A percentile compares a stretch with the other conserved stretches of the same genome.
These are phyloP conservation scores for Perkinsus chesapeaki DNA, from an alignment of 169 alveolate species.

Conservation along the genomic window DNA sequence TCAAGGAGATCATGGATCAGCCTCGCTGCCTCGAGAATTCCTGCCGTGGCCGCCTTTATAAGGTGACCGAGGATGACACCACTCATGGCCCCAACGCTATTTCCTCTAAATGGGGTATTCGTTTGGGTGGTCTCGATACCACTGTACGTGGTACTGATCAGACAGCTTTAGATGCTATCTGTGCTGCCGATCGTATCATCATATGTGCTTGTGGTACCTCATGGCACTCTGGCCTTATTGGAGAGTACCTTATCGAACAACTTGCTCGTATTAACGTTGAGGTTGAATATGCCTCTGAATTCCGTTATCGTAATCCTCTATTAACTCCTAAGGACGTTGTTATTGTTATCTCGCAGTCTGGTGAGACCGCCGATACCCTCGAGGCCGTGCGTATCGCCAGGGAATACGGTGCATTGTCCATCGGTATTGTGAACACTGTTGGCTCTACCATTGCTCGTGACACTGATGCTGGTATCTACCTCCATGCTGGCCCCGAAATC, in stretches of 20 bases:
- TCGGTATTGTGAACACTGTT: constrained; percentile 81
- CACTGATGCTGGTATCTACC: constrained; percentile 83
- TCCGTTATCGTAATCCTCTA: constrained; percentile 35
- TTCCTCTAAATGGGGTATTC: constrained; percentile 15
- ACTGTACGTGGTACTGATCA: constrained; percentile 23
- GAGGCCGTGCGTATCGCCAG: constrained; percentile 42
- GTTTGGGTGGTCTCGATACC: constrained; percentile 40
- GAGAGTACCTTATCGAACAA: constrained; percentile 26
- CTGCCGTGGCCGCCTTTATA: constrained; percentile 5
- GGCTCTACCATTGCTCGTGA: constrained; percentile 79
- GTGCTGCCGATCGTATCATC: constrained; percentile 22
- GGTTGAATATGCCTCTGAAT: constrained; percentile 45
- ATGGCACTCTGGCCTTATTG: constrained; percentile 49
- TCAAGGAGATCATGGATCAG: constrained; percentile 81
- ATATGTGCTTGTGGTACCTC: constrained; percentile 35
- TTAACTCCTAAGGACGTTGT: constrained; percentile 63
- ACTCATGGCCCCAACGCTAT: constrained; percentile 25
- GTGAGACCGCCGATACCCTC: constrained; percentile 91
- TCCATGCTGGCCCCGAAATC: constrained; percentile 92
- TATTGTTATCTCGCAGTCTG: constrained; percentile 84
- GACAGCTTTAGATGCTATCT: constrained; percentile 23
- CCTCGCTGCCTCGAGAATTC: constrained; percentile 40
- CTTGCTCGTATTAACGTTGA: constrained; percentile 26
- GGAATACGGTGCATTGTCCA: not conserved
- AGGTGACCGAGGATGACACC: constrained; percentile 29